A percentile compares a stretch with the other conserved stretches of the same genome.
Conservation (phyloP, 1,139 yeast species). For the Blastobotrys serpentis region DNA sequence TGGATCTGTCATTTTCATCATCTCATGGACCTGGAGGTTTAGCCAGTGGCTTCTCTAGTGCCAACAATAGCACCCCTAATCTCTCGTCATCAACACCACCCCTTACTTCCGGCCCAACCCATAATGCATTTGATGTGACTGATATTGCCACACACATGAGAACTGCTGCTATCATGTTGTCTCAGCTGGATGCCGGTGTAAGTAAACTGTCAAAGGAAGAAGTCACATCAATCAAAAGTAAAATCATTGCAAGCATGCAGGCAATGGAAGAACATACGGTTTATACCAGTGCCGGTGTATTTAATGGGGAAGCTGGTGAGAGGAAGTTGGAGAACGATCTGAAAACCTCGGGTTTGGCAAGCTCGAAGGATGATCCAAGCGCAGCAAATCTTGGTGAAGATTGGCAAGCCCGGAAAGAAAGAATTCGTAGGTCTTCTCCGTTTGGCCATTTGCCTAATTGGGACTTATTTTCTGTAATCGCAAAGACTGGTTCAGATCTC, state of each 20-base stretch:
- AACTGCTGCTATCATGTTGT: slow-evolving; percentile 90
- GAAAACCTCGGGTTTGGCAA: slow-evolving; percentile 65
- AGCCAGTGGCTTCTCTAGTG: neutral
- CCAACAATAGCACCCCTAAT: neutral
- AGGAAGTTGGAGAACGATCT: slow-evolving; percentile 88
- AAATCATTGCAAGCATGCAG: slow-evolving; percentile 87
- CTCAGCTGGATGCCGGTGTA: slow-evolving; percentile 71
- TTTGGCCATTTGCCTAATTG: slow-evolving; percentile 87
- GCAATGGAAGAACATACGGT: slow-evolving; percentile 63
- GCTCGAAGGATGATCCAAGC: slow-evolving; percentile 42
- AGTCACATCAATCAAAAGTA: slow-evolving; percentile 64
- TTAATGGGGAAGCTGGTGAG: slow-evolving; percentile 80
- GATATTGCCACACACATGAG: slow-evolving; percentile 89
- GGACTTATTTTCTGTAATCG: slow-evolving; percentile 94
- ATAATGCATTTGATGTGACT: slow-evolving; percentile 29
- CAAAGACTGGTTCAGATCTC: slow-evolving; percentile 91
- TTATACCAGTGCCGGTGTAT: slow-evolving; percentile 50
- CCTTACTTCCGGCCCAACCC: slow-evolving; percentile 5
- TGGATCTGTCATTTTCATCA: slow-evolving; percentile 39
- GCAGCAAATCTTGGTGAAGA: slow-evolving; percentile 79
- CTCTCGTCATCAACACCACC: slow-evolving; percentile 5
- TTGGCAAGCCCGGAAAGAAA: slow-evolving; percentile 76
- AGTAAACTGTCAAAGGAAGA: slow-evolving; percentile 72
- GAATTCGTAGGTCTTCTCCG: slow-evolving; percentile 73
- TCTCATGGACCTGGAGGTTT: slow-evolving; percentile 25